Evolutionary conservation across 371 early-diverging fungal species (phyloP).

Genomic region (Basidiobolus heterosporus): DNA sequence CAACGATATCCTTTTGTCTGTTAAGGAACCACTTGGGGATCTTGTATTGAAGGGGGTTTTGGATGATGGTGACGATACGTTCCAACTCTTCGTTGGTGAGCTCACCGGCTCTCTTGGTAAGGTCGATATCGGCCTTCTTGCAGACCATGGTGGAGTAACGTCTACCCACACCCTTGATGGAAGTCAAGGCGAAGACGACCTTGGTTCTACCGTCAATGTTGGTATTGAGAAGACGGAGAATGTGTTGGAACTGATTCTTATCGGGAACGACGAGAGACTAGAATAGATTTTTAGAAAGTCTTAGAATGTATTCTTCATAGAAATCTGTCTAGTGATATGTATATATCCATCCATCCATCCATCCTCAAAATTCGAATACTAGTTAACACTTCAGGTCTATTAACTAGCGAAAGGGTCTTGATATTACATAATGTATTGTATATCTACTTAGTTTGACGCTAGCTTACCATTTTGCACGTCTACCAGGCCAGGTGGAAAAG

Average conservation of each 20-base stretch:
- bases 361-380: too few species aligned
- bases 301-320: not conserved
- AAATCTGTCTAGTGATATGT: not conserved
- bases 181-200: constrained; percentile 90
- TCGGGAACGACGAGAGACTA: constrained; percentile 81
- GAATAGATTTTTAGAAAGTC: not conserved
- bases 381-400: too few species aligned
- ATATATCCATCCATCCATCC: constrained; percentile 1
- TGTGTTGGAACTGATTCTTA: constrained; percentile 90
- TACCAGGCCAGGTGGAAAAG: too few species aligned
- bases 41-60: constrained; percentile 86
- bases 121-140: constrained; percentile 95
- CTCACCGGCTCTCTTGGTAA: constrained; percentile 93
- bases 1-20: constrained; percentile 91
- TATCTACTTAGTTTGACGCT: too few species aligned
- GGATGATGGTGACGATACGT: constrained; percentile 74
- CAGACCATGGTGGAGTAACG: constrained; percentile 94
- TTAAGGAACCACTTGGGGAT: constrained; percentile 98
- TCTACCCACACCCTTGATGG: constrained; percentile 97
- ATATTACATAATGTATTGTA: too few species aligned
- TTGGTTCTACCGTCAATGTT: constrained; percentile 96
- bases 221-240: constrained; percentile 98
- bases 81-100: constrained; percentile 83
- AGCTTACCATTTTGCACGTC: too few species aligned
- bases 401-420: too few species aligned